Base-by-base conservation (phyloP, 169 alveolate genomes). In the Eimeria acervulina region DNA sequence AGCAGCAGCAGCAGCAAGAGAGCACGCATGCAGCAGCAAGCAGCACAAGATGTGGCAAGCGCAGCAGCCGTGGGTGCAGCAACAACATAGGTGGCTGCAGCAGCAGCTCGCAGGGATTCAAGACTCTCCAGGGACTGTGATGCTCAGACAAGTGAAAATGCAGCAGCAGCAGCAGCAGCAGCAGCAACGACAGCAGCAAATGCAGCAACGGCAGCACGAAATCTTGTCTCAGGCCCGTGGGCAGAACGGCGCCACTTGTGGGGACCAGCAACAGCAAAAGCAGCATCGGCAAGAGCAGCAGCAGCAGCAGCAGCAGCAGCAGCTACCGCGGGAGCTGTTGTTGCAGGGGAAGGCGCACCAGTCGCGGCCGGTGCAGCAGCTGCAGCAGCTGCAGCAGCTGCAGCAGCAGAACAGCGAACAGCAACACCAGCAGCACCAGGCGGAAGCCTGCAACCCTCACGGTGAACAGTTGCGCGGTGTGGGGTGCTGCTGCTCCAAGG, bases 81-180 rank as follows among this genome's bases (percentile, higher is more conserved):
- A 78, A 66, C 68, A 40, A 38, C 89, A 42, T 2, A 78, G 66
- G 66, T 42, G 89, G 89, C 89, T 42, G 55, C 89, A 78, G 89
- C 89, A 44, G 89, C 89, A 42, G 66, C 89, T 40, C 42, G 89
- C 89, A 44, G 66, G 40, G 17, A 17, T 66, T 2, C 8, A 33
- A 21, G 55, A 72, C 84, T 40, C 51, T 40, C 55, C 28, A 28
- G 84, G 51, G 84, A 33, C 44, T 33, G 12, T 68, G 36, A 40
- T n/a, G 33, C 51, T 4, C 6, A 33, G 84, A 10, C 13, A 15
- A 17, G 28, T 40, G 84, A 8, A 72, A 17, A 4, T 72, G 84
- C 55, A 33, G 89, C 87, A 76, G 61, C 87, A 76, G 33, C 47
- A 76, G 87, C 87, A 76, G 61, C 87, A 36, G 87, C 87, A 76